Evolutionary conservation across 1,139 yeast species (phyloP).

Genomic region (Saccharomycopsis hybrid): DNA sequence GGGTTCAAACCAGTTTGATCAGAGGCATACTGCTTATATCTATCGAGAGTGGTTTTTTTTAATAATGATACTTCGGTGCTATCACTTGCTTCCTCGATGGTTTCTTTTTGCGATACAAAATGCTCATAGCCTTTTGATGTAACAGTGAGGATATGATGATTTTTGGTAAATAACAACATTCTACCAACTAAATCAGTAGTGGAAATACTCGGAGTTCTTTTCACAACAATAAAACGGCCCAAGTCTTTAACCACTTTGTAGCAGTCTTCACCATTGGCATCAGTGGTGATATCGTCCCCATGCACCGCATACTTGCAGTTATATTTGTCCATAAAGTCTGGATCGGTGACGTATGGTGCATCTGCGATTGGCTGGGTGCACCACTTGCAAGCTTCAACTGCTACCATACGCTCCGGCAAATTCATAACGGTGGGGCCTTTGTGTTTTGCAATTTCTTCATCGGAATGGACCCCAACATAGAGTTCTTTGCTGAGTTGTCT

Average conservation of each 20-base stretch:
- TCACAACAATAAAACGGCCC: slow-evolving; percentile 84
- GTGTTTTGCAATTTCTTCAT: slow-evolving; percentile 71
- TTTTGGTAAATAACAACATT: slow-evolving; percentile 57
- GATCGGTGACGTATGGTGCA: slow-evolving; percentile 96
- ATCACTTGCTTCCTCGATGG: not conserved
- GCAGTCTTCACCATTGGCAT: slow-evolving; percentile 91
- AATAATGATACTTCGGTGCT: no score
- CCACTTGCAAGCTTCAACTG: slow-evolving; percentile 92
- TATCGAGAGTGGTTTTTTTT: slow-evolving; percentile 19
- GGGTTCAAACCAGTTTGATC: slow-evolving; percentile 55
- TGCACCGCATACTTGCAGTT: slow-evolving; percentile 88
- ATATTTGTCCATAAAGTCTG: slow-evolving; percentile 64
- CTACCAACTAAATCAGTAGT: slow-evolving; percentile 96
- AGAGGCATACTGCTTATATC: slow-evolving; percentile 46
- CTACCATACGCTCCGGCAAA: slow-evolving; percentile 67
- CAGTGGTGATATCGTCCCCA: slow-evolving; percentile 96
- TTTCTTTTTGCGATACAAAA: not conserved
- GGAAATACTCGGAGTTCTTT: slow-evolving; percentile 87
- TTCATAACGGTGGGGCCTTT: slow-evolving; percentile 96
- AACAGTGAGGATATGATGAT: slow-evolving; percentile 47
- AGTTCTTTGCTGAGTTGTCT: slow-evolving; percentile 68
- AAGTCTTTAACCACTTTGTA: slow-evolving; percentile 76
- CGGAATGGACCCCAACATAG: slow-evolving; percentile 86
- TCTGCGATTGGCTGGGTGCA: slow-evolving; percentile 60
- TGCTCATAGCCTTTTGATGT: slow-evolving; percentile 25